Base-by-base conservation (phyloP, 768 basidiomycete genomes). In the Suillus ampliporus region DNA sequence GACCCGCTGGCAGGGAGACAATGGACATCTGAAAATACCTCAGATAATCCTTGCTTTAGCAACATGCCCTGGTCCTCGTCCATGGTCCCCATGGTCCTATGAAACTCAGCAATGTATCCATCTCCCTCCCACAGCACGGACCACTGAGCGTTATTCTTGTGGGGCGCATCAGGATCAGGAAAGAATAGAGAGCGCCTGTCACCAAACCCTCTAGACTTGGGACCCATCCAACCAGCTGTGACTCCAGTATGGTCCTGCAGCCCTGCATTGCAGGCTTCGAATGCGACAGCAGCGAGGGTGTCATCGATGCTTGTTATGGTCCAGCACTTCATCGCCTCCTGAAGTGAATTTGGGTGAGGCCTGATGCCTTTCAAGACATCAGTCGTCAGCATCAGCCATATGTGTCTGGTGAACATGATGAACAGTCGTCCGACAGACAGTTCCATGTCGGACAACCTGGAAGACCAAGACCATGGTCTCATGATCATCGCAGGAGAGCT, bases 281-380 rank as follows among this genome's bases (percentile, higher is more conserved):
- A 65, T 1, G n/a, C 35, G 0, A 14, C 37, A 10, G 58, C 15
- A 1, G 58, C 14, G 0, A 65, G 57, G 0, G 52, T 63, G 2
- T 59, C 15, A 50, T 65, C 61, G 2, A 65, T 23, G 35, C 61
- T 65, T 3, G 40, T 11, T 1, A 48, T 43, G 8, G 51, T 65
- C 64, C 57, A 65, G 21, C 64, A 65, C 35, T 35, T 40, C 61
- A 65, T 65, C 0, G 61, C 64, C 21, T 67, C 54, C 21, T 60
- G 10, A 10, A 66, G 21, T 1, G 15, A 57, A 1, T 46, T 23
- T 0, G 47, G 65, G 2, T 34, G 19, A 3, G 65, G 67, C 2
- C 9, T 34, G 1, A 64, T n/a, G 3, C 62, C 60, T 17, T 64
- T 66, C 5, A 66, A 38, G 14, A 50, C 56, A 3, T 5, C 37